phyloP scores from a whole-genome alignment of 2,329 filamentous ascomycete species.

The Microascus cirrosus region DNA sequence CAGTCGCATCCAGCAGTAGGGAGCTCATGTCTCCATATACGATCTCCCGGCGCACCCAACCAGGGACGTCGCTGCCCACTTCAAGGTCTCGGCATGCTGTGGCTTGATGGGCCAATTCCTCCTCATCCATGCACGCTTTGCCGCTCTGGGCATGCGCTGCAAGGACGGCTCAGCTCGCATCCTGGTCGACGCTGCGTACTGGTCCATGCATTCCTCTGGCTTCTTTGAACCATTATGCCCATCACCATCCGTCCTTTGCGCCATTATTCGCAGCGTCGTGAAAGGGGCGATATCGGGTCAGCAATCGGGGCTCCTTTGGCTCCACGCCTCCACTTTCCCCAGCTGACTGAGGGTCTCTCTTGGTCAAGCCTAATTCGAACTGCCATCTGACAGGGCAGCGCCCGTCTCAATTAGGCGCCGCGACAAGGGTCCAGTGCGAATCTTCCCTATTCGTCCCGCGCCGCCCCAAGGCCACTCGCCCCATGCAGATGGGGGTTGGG shows the following conservation, averaged over 20 bases:
- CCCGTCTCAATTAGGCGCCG: neutral
- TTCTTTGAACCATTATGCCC: constrained; percentile 1
- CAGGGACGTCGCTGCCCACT: neutral
- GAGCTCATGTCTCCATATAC: neutral
- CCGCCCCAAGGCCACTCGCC: neutral
- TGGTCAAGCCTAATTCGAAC: neutral
- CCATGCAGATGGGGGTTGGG: neutral
- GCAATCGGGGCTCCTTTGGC: neutral
- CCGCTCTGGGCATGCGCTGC: constrained; percentile 2
- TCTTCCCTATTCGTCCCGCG: neutral
- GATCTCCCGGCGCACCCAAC: constrained; percentile 1
- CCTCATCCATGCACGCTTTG: neutral
- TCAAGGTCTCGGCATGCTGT: constrained; percentile 3
- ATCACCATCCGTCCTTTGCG: neutral
- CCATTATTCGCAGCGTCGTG: neutral
- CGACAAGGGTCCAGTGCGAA: neutral
- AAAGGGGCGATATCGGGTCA: neutral
- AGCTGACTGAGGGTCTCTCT: neutral
- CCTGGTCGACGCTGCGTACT: constrained; percentile 3
- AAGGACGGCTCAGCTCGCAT: constrained; percentile 2
- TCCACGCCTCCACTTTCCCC: neutral
- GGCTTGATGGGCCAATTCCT: neutral
- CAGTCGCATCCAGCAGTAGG: neutral
- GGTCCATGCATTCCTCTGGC: constrained; percentile 2
- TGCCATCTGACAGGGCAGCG: neutral